Evolutionary conservation across 345 rosid genomes (phyloP).

Genomic region (Citrus mangshanensis): DNA sequence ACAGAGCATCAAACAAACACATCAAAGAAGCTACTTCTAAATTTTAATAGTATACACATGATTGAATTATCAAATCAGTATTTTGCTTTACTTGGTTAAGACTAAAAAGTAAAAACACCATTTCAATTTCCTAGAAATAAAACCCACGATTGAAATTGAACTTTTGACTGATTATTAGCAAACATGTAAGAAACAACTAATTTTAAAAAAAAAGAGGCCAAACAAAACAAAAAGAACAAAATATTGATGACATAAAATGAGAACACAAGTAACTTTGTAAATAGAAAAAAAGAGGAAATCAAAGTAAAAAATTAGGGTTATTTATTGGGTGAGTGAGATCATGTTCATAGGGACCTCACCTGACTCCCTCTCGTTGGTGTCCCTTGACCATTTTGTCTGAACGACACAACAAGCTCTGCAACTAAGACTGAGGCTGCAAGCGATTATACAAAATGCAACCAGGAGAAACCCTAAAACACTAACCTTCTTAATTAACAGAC

Average conservation of each 20-base stretch:
- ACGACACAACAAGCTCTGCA: not conserved
- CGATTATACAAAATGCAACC: not conserved
- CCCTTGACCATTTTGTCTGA: conserved; percentile 74
- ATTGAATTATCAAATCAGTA: not conserved
- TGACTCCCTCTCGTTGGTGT: conserved; percentile 92
- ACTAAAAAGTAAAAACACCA: too few species aligned
- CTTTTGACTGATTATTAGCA: too few species aligned
- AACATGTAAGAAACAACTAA: too few species aligned
- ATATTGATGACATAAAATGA: conserved; percentile 7
- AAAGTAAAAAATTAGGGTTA: too few species aligned
- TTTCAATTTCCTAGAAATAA: too few species aligned
- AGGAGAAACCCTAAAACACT: conserved; percentile 9
- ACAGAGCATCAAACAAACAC: not conserved
- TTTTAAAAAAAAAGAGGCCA: too few species aligned
- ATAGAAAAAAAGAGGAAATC: not conserved
- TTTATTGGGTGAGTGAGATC: not conserved
- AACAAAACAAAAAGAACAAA: too few species aligned
- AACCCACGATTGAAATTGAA: too few species aligned
- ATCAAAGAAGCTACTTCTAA: not conserved
- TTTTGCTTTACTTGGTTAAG: not conserved
- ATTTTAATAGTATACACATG: too few species aligned
- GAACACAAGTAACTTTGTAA: not conserved
- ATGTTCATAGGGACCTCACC: conserved; percentile 52
- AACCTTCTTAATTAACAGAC: too few species aligned
- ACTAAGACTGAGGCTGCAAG: not conserved